Conservation (phyloP, 1,139 yeast species). For the Suhomyces bribrorum region DNA sequence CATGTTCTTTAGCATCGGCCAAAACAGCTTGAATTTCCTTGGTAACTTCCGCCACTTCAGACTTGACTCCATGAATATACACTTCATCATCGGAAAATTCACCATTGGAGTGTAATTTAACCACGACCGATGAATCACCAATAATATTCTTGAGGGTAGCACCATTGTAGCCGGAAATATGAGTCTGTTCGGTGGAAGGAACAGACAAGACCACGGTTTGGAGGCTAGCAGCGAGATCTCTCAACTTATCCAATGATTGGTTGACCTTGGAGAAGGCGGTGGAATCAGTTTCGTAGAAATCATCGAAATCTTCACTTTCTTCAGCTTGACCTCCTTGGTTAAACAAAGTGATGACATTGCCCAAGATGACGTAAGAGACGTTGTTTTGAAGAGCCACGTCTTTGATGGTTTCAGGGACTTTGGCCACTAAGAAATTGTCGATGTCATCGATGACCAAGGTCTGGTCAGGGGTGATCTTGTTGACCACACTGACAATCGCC, state of each 20-base stretch:
- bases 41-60: conserved; percentile 54
- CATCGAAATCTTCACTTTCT: conserved; percentile 38
- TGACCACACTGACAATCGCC: conserved; percentile 70
- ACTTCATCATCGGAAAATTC: conserved; percentile 56
- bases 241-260: conserved; percentile 53
- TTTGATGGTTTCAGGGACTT: conserved; percentile 48
- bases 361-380: conserved; percentile 59
- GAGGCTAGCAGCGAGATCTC: conserved; percentile 59
- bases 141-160: conserved; percentile 57
- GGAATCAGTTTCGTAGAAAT: conserved; percentile 17
- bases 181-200: conserved; percentile 57
- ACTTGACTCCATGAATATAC: conserved; percentile 60
- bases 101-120: conserved; percentile 43
- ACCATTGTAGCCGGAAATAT: conserved; percentile 57
- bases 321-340: conserved; percentile 20
- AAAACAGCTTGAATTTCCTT: conserved; percentile 56
- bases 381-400: conserved; percentile 49
- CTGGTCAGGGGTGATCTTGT: conserved; percentile 67
- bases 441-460: conserved; percentile 63
- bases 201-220: conserved; percentile 53
- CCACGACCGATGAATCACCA: conserved; percentile 38
- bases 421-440: conserved; percentile 63
- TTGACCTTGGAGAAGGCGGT: conserved; percentile 51
- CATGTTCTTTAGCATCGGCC: conserved; percentile 62
- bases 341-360: conserved; percentile 45